Evolutionary conservation across 148 eudicot genomes (phyloP).

Genomic region (Rhododendron simsii): DNA sequence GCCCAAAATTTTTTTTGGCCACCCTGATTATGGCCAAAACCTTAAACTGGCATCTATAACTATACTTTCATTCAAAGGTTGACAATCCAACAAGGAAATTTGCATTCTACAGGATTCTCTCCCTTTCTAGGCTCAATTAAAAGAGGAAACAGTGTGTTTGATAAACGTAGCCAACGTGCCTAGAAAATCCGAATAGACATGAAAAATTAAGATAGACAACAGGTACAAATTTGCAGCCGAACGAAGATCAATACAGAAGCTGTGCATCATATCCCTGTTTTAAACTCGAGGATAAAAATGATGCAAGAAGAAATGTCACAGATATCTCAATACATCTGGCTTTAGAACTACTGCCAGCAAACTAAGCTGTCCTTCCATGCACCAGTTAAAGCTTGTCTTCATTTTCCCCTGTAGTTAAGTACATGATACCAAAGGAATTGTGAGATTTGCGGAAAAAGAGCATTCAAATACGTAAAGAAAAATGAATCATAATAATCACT

Average conservation of each 20-base stretch:
- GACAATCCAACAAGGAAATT: neutral
- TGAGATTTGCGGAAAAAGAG: neutral
- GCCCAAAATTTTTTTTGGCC: neutral
- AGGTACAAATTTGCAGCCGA: neutral
- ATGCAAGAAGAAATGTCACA: neutral
- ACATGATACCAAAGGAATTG: neutral
- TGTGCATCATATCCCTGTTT: neutral
- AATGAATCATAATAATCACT: conserved; percentile 8
- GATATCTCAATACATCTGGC: neutral
- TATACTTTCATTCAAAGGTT: neutral
- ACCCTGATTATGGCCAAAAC: neutral
- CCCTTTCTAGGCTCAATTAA: neutral
- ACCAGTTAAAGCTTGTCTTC: neutral
- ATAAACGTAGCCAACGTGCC: neutral
- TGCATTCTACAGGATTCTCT: neutral
- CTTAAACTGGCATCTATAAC: neutral
- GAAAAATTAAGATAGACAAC: neutral
- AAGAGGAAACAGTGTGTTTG: neutral
- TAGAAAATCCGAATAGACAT: neutral
- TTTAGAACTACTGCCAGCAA: neutral
- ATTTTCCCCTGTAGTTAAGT: neutral
- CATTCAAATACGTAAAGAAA: neutral
- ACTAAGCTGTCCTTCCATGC: neutral
- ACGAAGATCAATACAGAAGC: neutral
- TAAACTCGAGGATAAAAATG: neutral